Conservation (phyloP, 2,329 filamentous ascomycete species). For the Aspergillaceae sp. region DNA sequence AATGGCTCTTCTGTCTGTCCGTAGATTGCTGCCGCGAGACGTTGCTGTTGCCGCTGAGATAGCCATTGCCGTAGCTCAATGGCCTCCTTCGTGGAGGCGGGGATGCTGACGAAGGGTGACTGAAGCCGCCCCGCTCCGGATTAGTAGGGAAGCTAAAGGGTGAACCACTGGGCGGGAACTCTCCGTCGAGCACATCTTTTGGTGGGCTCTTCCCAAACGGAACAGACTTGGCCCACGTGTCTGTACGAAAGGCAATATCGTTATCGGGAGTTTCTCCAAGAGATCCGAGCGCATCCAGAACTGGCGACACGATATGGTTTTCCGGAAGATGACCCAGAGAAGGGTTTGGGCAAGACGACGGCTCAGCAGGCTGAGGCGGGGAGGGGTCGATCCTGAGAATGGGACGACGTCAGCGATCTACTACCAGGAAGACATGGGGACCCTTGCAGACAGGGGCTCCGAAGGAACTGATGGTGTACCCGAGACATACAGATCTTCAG, state of each 20-base stretch:
- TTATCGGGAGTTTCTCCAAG: constrained; percentile 23
- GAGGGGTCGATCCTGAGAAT: constrained; percentile 19
- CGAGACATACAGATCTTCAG: constrained; percentile 30
- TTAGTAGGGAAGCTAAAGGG: constrained; percentile 33
- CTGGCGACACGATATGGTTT: constrained; percentile 26
- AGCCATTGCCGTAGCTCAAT: constrained; percentile 35
- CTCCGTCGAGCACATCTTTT: constrained; percentile 27
- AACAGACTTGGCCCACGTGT: constrained; percentile 38
- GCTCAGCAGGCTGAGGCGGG: constrained; percentile 19
- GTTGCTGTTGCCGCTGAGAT: constrained; percentile 27
- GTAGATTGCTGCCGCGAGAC: constrained; percentile 29
- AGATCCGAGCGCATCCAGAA: constrained; percentile 31
- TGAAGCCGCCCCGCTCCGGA: constrained; percentile 32
- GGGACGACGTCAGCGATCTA: constrained; percentile 5
- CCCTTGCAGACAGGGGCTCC: not conserved
- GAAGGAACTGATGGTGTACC: not conserved
- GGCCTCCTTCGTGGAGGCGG: constrained; percentile 35
- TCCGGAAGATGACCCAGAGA: constrained; percentile 15
- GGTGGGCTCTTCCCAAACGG: constrained; percentile 39
- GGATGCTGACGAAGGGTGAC: constrained; percentile 36
- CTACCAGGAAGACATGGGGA: not conserved
- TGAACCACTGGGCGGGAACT: constrained; percentile 25
- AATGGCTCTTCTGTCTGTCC: constrained; percentile 32
- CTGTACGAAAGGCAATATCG: constrained; percentile 30
- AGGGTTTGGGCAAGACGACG: constrained; percentile 23